Conservation (phyloP, 2,329 filamentous ascomycete species). For the Sordariomycetes sp. region DNA sequence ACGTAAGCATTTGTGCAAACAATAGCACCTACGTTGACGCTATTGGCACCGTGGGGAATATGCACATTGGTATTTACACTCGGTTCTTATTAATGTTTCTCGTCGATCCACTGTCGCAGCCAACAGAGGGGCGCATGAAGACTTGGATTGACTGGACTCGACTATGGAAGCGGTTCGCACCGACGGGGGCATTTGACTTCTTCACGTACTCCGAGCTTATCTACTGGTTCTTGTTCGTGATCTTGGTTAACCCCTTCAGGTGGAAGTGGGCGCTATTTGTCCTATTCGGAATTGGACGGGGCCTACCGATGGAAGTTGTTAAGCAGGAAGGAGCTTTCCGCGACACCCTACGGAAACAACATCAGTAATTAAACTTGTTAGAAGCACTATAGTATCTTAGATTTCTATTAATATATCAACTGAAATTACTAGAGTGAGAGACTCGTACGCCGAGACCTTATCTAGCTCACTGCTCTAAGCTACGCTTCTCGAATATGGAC, state of each 20-base stretch:
- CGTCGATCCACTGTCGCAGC: constrained; percentile 62
- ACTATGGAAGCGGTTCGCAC: constrained; percentile 53
- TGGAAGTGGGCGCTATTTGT: constrained; percentile 88
- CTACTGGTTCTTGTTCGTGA: constrained; percentile 75
- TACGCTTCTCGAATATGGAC: no score
- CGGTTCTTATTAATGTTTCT: constrained; percentile 79
- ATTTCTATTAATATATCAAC: no score
- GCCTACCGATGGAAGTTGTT: constrained; percentile 53
- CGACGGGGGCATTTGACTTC: constrained; percentile 72
- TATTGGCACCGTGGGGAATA: constrained; percentile 74
- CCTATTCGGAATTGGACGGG: constrained; percentile 59
- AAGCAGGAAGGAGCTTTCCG: constrained; percentile 42
- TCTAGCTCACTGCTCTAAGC: no score
- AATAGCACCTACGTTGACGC: constrained; percentile 74
- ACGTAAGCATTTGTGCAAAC: constrained; percentile 63
- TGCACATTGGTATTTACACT: constrained; percentile 84
- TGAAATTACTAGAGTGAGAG: no score
- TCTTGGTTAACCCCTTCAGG: constrained; percentile 69
- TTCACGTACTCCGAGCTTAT: constrained; percentile 77
- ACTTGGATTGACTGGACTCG: constrained; percentile 78
- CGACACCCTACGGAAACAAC: background rate
- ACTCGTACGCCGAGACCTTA: no score
- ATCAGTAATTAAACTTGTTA: no score
- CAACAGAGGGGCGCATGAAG: constrained; percentile 63
- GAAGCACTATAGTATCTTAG: no score